Evolutionary conservation across 108 stramenopile species (phyloP).

Genomic region (Nitzschia palea): DNA sequence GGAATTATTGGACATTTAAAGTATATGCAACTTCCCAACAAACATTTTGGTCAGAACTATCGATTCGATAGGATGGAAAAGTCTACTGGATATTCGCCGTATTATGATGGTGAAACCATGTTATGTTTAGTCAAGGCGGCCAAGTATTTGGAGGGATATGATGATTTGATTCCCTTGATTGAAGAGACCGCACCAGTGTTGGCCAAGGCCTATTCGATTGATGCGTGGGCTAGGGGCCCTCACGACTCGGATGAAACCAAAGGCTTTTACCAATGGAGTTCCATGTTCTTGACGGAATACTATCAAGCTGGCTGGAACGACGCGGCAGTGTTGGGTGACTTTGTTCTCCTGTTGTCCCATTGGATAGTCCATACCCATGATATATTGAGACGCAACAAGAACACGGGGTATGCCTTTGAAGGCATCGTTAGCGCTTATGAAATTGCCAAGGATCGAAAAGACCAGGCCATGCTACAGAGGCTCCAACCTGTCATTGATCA

Average conservation of each 20-base stretch:
- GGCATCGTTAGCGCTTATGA: constrained; percentile 18
- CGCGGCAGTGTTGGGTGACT: constrained; percentile 12
- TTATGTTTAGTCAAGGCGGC: constrained; percentile 34
- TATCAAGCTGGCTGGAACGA: constrained; percentile 13
- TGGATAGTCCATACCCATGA: constrained; percentile 27
- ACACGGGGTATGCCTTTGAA: constrained; percentile 31
- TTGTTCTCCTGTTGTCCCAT: constrained; percentile 10
- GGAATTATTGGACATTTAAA: neutral
- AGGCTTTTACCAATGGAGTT: constrained; percentile 34
- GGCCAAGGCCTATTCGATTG: constrained; percentile 16
- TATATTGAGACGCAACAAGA: constrained; percentile 5
- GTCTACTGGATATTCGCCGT: neutral
- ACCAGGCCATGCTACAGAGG: neutral
- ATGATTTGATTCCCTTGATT: constrained; percentile 4
- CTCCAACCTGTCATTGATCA: constrained; percentile 16
- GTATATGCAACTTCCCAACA: constrained; percentile 8
- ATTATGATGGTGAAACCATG: constrained; percentile 31
- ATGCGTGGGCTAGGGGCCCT: constrained; percentile 10
- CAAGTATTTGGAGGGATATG: constrained; percentile 7
- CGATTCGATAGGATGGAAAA: neutral
- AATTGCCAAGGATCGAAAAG: neutral
- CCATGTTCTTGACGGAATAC: constrained; percentile 23
- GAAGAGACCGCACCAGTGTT: constrained; percentile 15
- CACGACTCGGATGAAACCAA: constrained; percentile 23
- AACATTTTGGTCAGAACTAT: constrained; percentile 19